Percentiles rank a stretch among this genome's conserved stretches.
These are phyloP conservation scores for Sporopachydermia quercuum DNA, from an alignment of 805 yeast species.

Conservation along the genomic window DNA sequence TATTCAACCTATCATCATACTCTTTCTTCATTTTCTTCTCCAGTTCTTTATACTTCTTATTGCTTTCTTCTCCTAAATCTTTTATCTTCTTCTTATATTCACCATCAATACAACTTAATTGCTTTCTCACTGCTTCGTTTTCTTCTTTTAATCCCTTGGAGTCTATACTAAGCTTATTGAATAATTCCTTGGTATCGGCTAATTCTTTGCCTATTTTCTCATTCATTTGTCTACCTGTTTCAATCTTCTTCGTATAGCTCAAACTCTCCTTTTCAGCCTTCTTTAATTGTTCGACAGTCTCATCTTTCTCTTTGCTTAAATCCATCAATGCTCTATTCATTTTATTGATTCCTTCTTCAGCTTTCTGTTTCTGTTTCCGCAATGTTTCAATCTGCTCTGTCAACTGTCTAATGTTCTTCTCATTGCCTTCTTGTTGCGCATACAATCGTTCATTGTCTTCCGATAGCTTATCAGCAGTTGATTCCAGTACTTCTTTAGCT, in stretches of 20 bases:
- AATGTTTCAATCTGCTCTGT: constrained; percentile 19
- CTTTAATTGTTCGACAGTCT: constrained; percentile 28
- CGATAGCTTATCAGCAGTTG: constrained; percentile 14
- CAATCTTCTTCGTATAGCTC: constrained; percentile 11
- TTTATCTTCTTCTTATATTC: constrained; percentile 14
- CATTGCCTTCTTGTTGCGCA: constrained; percentile 9
- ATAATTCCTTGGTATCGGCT: constrained; percentile 7
- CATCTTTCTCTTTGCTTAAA: constrained; percentile 43
- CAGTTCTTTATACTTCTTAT: constrained; percentile 14
- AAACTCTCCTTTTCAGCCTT: constrained; percentile 25
- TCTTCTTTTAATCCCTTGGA: neutral
- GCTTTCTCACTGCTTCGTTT: no score
- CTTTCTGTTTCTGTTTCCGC: constrained; percentile 36
- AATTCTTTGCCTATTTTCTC: constrained; percentile 10
- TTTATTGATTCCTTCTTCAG: constrained; percentile 80
- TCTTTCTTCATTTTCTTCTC: constrained; percentile 13
- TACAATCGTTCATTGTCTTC: constrained; percentile 15
- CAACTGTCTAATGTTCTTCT: constrained; percentile 18
- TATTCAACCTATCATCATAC: neutral
- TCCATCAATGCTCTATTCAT: constrained; percentile 74
- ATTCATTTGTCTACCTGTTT: constrained; percentile 13
- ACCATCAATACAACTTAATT: constrained; percentile 4
- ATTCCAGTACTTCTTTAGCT: constrained; percentile 18
- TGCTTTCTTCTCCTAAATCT: constrained; percentile 13
- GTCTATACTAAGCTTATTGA: neutral